Percentiles rank a stretch among this genome's conserved stretches.
Conservation (phyloP, 345 rosid species). For the Sonneratia caseolaris region DNA sequence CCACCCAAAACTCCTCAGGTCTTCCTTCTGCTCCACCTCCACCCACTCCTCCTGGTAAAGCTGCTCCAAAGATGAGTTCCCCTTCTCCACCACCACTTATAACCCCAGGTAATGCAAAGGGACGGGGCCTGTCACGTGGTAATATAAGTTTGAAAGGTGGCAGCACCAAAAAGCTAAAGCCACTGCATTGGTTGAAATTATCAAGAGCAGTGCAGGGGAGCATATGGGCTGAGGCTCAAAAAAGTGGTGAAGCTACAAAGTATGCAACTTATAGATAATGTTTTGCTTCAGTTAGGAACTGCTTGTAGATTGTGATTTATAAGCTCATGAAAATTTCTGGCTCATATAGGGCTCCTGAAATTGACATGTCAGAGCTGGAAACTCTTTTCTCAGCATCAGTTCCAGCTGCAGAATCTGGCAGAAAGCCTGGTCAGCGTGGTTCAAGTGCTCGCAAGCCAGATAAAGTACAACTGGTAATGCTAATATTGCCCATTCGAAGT, state of each 20-base stretch:
- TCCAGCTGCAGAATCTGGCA: conserved; percentile 39
- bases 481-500: background rate
- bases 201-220: conserved; percentile 92
- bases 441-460: conserved; percentile 60
- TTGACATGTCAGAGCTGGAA: conserved; percentile 93
- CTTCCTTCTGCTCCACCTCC: conserved; percentile 39
- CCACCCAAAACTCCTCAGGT: conserved; percentile 10
- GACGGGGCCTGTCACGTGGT: conserved; percentile 47
- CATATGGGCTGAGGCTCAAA: conserved; percentile 95
- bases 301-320: conserved; percentile 3
- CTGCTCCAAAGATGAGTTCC: conserved; percentile 16
- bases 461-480: conserved; percentile 81
- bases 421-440: conserved; percentile 29
- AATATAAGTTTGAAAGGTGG: conserved; percentile 37
- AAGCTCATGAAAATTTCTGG: conserved; percentile 5
- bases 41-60: conserved; percentile 32
- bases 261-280: conserved; percentile 18
- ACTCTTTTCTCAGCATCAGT: conserved; percentile 73
- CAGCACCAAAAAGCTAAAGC: conserved; percentile 75
- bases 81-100: conserved; percentile 46
- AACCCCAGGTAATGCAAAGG: conserved; percentile 45
- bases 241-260: conserved; percentile 77
- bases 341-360: conserved; percentile 70
- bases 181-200: conserved; percentile 93
- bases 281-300: conserved; percentile 9